Conservation (phyloP, 148 eudicot species). For the Agrostemma githago region DNA sequence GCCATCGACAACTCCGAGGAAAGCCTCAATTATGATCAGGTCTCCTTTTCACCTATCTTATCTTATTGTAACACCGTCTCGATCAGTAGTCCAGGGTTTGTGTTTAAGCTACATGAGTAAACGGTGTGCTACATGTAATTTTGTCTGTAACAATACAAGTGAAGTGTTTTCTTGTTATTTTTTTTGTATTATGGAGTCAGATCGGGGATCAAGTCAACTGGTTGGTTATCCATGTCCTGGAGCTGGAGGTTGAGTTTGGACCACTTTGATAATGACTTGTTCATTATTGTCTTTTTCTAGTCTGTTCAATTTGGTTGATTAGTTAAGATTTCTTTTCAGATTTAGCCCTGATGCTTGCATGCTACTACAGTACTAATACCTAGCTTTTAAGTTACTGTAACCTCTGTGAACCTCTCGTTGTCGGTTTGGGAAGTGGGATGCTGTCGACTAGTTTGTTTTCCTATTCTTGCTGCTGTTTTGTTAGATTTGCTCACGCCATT, state of each 20-base stretch:
- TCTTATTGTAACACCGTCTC: too few species aligned
- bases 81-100: background rate
- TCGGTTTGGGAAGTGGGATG: background rate
- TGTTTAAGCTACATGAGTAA: too few species aligned
- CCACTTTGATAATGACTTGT: background rate
- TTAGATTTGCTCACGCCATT: background rate
- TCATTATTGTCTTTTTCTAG: background rate
- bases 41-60: too few species aligned
- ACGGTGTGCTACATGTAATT: background rate
- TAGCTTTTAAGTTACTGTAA: background rate
- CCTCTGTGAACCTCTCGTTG: background rate
- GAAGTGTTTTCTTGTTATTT: background rate
- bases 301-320: background rate
- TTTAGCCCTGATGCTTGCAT: background rate
- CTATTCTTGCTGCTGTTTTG: background rate
- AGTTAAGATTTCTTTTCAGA: background rate
- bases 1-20: constrained; percentile 65
- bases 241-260: background rate
- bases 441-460: background rate
- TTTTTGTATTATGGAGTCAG: background rate
- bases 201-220: background rate
- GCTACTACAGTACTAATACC: background rate
- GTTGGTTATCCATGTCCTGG: background rate
- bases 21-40: constrained; percentile 86
- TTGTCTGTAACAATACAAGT: background rate